A percentile compares a stretch with the other conserved stretches of the same genome.
These are phyloP conservation scores for Phenoliferia sp. DNA, from an alignment of 1,284 basidiomycete species.

Conservation along the genomic window DNA sequence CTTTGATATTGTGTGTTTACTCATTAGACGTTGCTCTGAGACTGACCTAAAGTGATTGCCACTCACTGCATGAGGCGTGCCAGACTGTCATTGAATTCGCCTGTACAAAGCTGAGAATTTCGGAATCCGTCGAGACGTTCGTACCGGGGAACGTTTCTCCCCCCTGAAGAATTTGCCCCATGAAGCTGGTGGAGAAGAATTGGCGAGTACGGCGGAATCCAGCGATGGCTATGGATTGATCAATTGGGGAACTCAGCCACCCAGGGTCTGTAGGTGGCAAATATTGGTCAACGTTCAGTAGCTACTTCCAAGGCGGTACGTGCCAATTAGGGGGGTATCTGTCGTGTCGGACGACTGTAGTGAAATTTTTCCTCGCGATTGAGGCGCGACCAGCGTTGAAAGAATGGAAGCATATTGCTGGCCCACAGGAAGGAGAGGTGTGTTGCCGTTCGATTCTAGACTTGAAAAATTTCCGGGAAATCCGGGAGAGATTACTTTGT, in stretches of 20 bases:
- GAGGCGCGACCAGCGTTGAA: neutral
- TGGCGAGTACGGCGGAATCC: neutral
- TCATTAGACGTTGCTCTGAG: too few relatives aligned
- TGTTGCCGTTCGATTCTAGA: neutral
- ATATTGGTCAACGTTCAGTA: neutral
- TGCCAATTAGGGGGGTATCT: neutral
- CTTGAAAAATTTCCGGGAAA: neutral
- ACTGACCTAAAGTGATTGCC: neutral
- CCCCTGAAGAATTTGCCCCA: neutral
- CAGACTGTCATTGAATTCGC: constrained; percentile 1
- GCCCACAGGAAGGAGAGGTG: neutral
- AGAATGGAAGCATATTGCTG: neutral
- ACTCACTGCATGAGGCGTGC: neutral
- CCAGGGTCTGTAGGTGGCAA: neutral
- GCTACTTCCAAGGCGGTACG: neutral
- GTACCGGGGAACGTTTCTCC: neutral
- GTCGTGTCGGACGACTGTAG: neutral
- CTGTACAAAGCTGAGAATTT: neutral
- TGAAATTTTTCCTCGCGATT: neutral
- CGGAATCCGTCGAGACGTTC: neutral
- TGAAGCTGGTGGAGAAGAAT: neutral
- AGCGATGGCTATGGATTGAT: neutral
- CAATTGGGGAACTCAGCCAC: neutral
- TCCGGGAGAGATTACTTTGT: neutral
- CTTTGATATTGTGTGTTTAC: too few relatives aligned